Base-by-base conservation (phyloP, 179 eudicot species). In the Beta corolliflora region DNA sequence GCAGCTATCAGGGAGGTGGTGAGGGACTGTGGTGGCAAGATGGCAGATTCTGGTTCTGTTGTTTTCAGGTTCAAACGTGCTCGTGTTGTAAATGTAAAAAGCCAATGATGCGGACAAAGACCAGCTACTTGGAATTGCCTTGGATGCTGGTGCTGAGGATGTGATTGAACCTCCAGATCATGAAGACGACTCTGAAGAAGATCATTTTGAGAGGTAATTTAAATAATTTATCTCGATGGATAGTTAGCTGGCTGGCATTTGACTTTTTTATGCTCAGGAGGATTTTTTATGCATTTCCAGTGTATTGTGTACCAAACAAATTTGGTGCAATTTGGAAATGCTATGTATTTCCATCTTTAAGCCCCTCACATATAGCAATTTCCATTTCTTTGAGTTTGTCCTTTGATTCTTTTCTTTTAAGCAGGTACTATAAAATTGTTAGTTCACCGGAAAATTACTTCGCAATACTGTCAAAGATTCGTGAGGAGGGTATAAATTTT, bases 81-180 rank as follows among this genome's bases (percentile, higher is more conserved):
- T 79, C 91, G 94, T 5, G 87, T 87, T 78, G 95, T 81, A 11
- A 94, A 84, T 85, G 86, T 95, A n/a, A 81, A 92, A 94, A 87
- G 91, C 80, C 52, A 68, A 83, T 50, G 94, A 93, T 81, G 93
- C 84, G 55, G 92, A 93, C 73, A 93, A 81, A 80, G 97, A 95
- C 79, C 90, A 90, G 87, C 91, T 95, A 81, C 91, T 95, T 77
- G 85, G 82, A 74, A 83, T 93, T 84, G 98, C 98, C 86, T 89
- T 95, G 84, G 98, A 95, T 91, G 89, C 95, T 70, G 98, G 95
- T 83, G 97, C 99, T 73, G 98, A 95, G 67, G 98, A 95, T 87
- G 91, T 95, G 55, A 88, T 94, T 80, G 99, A 95, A 79, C 95
- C 98, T 81, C 78, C 87, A 44, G 83, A 85, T 45, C 83, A 89